Percentiles rank a stretch among this genome's conserved stretches.
phyloP scores from a whole-genome alignment of 768 basidiomycete species.

The Leucocoprinus sp. region DNA sequence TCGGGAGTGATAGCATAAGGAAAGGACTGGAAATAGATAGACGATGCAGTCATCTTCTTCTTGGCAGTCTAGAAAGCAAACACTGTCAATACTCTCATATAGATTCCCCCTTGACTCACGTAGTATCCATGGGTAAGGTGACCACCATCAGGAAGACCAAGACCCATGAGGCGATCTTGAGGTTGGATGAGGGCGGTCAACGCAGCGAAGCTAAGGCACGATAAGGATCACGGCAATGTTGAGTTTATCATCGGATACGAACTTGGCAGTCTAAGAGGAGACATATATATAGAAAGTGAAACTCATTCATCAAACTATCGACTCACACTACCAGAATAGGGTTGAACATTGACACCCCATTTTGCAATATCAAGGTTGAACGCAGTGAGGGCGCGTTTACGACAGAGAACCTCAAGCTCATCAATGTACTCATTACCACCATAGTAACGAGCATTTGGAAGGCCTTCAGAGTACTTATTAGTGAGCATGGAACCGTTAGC shows the following conservation, averaged over 20 bases:
- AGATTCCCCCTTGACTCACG: conserved; percentile 34
- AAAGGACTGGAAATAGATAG: conserved; percentile 99
- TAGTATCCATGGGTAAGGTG: conserved; percentile 98
- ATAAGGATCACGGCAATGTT: conserved; percentile 14
- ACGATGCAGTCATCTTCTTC: conserved; percentile 99
- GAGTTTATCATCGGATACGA: conserved; percentile 20
- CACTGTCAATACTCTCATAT: conserved; percentile 6
- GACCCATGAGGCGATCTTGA: conserved; percentile 97
- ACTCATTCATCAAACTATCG: too few relatives aligned
- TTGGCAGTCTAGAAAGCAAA: conserved; percentile 68
- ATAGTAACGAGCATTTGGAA: conserved; percentile 94
- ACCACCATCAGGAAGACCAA: conserved; percentile 95
- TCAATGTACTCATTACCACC: conserved; percentile 98
- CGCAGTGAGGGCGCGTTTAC: conserved; percentile 90
- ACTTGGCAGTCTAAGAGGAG: conserved; percentile 73
- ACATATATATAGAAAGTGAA: background rate
- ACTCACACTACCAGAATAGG: conserved; percentile 88
- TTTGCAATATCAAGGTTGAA: conserved; percentile 89
- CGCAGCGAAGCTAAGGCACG: conserved; percentile 73
- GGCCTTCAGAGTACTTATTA: conserved; percentile 99
- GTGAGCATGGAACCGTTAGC: conserved; percentile 98
- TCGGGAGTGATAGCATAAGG: conserved; percentile 82
- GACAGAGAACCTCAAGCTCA: conserved; percentile 90
- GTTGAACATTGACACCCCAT: conserved; percentile 99
- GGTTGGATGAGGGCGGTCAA: conserved; percentile 94